phyloP scores from a whole-genome alignment of 2,329 filamentous ascomycete genomes.

The Fusarium pilosicola region DNA sequence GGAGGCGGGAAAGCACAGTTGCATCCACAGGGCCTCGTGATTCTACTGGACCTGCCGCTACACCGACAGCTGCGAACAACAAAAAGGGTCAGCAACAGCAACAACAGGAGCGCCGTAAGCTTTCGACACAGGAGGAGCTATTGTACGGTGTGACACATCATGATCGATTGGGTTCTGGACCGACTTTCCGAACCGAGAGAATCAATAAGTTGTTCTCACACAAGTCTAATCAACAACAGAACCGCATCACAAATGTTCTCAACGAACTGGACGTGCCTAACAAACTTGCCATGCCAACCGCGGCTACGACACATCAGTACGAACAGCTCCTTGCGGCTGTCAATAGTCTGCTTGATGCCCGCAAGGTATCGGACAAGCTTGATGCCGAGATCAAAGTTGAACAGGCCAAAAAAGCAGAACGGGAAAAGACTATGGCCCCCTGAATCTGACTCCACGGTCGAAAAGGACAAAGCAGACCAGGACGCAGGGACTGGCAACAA shows the following conservation, averaged over 20 bases:
- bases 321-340: slow-evolving; percentile 77
- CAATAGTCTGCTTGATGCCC: slow-evolving; percentile 74
- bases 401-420: slow-evolving; percentile 65
- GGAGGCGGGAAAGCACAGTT: slow-evolving; percentile 65
- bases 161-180: slow-evolving; percentile 85
- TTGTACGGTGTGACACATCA: slow-evolving; percentile 87
- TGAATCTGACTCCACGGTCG: slow-evolving; percentile 27
- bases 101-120: slow-evolving; percentile 69
- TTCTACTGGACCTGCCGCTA: slow-evolving; percentile 46
- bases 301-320: slow-evolving; percentile 75
- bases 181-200: slow-evolving; percentile 88
- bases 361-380: slow-evolving; percentile 80
- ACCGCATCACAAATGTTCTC: slow-evolving; percentile 78
- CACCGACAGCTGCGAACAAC: slow-evolving; percentile 52
- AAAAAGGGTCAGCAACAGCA: slow-evolving; percentile 59
- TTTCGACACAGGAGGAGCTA: slow-evolving; percentile 78
- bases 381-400: slow-evolving; percentile 75
- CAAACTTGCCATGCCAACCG: slow-evolving; percentile 78
- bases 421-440: slow-evolving; percentile 52
- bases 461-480: slow-evolving; percentile 25
- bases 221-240: slow-evolving; percentile 79
- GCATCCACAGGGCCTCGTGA: slow-evolving; percentile 55
- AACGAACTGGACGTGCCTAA: slow-evolving; percentile 76
- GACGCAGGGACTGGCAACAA: slow-evolving; percentile 16
- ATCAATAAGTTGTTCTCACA: slow-evolving; percentile 81